These are phyloP conservation scores for Leishmania amazonensis DNA, from an alignment of 208 protist species.

Conservation along the genomic window DNA sequence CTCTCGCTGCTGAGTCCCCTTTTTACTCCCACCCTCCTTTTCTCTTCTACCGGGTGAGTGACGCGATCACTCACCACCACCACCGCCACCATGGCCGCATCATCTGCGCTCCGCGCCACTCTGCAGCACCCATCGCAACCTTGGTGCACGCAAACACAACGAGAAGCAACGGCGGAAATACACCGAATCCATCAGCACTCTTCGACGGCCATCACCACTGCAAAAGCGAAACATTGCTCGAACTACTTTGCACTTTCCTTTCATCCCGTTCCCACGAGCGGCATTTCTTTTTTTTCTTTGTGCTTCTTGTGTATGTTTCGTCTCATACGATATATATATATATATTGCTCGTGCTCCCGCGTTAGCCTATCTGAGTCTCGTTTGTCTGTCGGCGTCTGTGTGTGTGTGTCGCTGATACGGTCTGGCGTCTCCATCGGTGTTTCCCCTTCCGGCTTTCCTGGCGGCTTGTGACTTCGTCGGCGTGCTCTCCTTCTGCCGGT, in stretches of 20 bases:
- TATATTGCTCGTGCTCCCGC: not conserved
- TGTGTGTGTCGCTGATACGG: not conserved
- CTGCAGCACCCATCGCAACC: not conserved
- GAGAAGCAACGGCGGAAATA: not conserved
- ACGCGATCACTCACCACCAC: no score
- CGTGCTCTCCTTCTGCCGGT: not conserved
- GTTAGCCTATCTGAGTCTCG: not conserved
- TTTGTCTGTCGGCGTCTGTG: not conserved
- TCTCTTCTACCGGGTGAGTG: not conserved
- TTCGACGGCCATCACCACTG: not conserved
- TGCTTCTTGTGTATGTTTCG: not conserved
- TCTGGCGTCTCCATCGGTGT: not conserved
- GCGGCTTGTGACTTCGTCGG: not conserved
- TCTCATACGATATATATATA: not conserved
- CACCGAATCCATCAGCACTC: not conserved
- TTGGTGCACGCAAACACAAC: not conserved
- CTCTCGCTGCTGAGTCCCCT: not conserved
- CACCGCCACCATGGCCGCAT: not conserved
- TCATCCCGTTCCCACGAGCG: no score
- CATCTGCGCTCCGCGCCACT: not conserved
- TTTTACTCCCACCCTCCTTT: not conserved
- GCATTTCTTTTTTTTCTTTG: not conserved
- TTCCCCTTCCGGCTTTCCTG: not conserved
- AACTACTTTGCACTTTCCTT: not conserved
- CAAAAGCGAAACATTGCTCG: not conserved